Percentiles rank a stretch among this genome's conserved stretches.
These are phyloP conservation scores for Dunaliella salina DNA, from an alignment of 163 green algal species.

Conservation along the genomic window DNA sequence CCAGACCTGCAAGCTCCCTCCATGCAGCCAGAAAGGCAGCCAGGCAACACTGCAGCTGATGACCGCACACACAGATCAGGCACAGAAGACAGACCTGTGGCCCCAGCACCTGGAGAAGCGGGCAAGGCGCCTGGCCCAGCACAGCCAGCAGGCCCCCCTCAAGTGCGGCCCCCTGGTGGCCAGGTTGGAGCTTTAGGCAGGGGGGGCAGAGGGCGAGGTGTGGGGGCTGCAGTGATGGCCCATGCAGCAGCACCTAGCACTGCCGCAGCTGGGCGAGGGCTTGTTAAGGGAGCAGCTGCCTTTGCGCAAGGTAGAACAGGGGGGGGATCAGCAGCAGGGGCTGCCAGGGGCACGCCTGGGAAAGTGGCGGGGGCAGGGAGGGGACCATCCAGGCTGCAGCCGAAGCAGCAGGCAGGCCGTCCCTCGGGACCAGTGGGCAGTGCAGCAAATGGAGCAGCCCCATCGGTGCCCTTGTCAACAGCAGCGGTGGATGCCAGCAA, in stretches of 20 bases:
- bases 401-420: no score
- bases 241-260: no score
- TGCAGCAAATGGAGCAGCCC: no score
- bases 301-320: not conserved
- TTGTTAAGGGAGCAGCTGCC: not conserved
- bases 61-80: no score
- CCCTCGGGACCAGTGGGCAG: no score
- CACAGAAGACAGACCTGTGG: no score
- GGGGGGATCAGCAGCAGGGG: not conserved
- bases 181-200: not conserved
- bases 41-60: no score
- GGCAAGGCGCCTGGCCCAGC: not conserved
- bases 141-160: conserved; percentile 1
- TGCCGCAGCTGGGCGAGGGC: no score
- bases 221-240: not conserved
- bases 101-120: not conserved
- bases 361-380: not conserved
- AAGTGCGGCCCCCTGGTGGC: not conserved
- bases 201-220: not conserved
- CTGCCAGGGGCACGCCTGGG: not conserved
- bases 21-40: no score
- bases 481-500: no score
- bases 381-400: not conserved
- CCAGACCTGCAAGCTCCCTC: not conserved
- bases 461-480: no score